phyloP scores from a whole-genome alignment of 1,284 basidiomycete genomes.

The Cryptococcus sp. region DNA sequence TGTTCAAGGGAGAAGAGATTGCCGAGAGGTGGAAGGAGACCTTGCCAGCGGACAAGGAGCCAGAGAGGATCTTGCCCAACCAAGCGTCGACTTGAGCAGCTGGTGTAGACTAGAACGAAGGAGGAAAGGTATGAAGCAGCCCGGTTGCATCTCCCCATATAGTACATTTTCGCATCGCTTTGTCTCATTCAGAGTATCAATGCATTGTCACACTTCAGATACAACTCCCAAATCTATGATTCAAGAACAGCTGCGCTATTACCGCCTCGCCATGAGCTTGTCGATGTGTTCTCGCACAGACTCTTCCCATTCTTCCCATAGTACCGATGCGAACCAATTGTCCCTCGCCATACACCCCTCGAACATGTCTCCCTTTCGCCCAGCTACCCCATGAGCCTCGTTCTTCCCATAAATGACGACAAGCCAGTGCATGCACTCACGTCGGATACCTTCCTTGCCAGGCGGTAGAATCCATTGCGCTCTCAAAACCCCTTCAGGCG shows the following conservation, averaged over 20 bases:
- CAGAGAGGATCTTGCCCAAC: constrained; percentile 21
- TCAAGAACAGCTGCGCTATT: neutral
- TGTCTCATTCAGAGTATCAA: too few relatives aligned
- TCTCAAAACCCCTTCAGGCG: constrained; percentile 28
- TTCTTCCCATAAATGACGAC: neutral
- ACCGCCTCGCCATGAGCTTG: constrained; percentile 23
- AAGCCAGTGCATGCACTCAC: too few relatives aligned
- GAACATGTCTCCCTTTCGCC: too few relatives aligned
- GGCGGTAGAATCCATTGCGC: constrained; percentile 24
- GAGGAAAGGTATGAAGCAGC: too few relatives aligned
- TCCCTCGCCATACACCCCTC: too few relatives aligned
- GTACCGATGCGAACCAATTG: constrained; percentile 19
- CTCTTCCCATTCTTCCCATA: constrained; percentile 41
- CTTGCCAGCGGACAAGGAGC: constrained; percentile 35
- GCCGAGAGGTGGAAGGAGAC: constrained; percentile 64
- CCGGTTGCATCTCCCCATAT: too few relatives aligned
- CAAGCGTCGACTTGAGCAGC: neutral
- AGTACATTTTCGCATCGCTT: too few relatives aligned
- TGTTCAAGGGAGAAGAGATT: constrained; percentile 62
- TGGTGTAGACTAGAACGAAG: too few relatives aligned
- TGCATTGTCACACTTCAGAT: neutral
- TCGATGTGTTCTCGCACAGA: constrained; percentile 30
- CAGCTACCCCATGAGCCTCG: neutral
- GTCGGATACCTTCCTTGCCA: constrained; percentile 25
- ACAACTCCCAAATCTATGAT: neutral